A percentile compares a stretch with the other conserved stretches of the same genome.
These are phyloP conservation scores for Rhizophagus clarus DNA, from an alignment of 192 early-diverging fungal genomes.

Conservation along the genomic window DNA sequence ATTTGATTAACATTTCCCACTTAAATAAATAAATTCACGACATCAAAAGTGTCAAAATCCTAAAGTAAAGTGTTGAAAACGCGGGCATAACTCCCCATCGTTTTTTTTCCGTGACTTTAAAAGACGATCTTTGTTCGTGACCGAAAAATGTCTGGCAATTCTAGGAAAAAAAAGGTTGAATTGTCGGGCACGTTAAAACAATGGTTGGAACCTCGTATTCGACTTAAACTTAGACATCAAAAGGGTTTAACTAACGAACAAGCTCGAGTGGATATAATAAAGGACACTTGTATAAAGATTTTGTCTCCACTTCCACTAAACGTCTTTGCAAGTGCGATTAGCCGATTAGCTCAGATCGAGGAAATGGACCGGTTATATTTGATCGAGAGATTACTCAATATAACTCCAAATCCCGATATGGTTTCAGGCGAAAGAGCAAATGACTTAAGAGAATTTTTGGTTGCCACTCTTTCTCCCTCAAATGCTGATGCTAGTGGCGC, in stretches of 20 bases:
- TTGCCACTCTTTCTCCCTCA: neutral
- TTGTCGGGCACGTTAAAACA: conserved; percentile 18
- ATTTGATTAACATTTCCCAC: neutral
- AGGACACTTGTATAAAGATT: conserved; percentile 23
- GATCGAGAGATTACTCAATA: conserved; percentile 9
- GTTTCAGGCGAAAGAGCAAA: conserved; percentile 1
- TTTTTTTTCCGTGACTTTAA: neutral
- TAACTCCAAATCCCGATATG: conserved; percentile 19
- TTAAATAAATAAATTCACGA: neutral
- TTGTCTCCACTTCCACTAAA: conserved; percentile 15
- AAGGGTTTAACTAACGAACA: conserved; percentile 7
- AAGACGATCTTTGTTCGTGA: neutral
- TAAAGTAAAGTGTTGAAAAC: neutral
- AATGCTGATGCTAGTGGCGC: neutral
- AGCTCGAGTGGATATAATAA: conserved; percentile 25
- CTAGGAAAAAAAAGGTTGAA: neutral
- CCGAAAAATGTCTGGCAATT: neutral
- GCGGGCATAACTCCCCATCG: neutral
- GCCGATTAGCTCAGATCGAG: neutral
- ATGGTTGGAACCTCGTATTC: conserved; percentile 25
- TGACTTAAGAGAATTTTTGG: neutral
- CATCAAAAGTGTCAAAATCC: neutral
- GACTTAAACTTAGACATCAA: conserved; percentile 14
- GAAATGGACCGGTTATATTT: conserved; percentile 1
- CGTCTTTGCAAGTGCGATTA: conserved; percentile 24